Conservation (phyloP, 2,329 filamentous ascomycete species). For the Paraphoma chrysanthemicola region DNA sequence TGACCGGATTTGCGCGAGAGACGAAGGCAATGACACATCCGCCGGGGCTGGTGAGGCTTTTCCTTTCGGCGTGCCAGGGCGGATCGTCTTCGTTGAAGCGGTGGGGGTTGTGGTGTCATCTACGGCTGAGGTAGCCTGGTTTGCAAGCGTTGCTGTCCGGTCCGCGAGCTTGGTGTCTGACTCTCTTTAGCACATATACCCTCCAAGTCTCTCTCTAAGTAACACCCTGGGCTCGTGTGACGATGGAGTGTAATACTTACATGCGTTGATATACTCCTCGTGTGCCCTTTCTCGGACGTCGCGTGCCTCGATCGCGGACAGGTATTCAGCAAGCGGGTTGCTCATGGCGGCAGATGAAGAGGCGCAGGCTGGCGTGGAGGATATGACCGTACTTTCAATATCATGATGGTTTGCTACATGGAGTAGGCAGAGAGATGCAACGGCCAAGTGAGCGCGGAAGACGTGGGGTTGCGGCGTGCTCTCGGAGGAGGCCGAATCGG, state of each 20-base stretch:
- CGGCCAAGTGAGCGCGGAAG: constrained; percentile 13
- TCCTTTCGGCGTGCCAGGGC: constrained; percentile 28
- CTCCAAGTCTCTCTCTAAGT: neutral
- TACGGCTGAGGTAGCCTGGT: constrained; percentile 29
- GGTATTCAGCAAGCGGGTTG: constrained; percentile 83
- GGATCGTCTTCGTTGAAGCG: constrained; percentile 27
- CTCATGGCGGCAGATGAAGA: constrained; percentile 58
- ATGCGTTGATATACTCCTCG: constrained; percentile 76
- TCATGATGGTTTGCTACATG: constrained; percentile 32
- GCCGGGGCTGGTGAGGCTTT: constrained; percentile 21
- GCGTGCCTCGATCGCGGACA: constrained; percentile 73
- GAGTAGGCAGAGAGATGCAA: constrained; percentile 17
- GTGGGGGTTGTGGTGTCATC: constrained; percentile 25
- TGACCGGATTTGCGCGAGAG: constrained; percentile 50
- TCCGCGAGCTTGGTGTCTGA: constrained; percentile 57
- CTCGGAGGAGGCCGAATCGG: constrained; percentile 15
- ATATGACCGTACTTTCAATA: constrained; percentile 5
- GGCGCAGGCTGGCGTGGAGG: constrained; percentile 3
- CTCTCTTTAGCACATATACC: constrained; percentile 10
- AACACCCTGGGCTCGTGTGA: neutral
- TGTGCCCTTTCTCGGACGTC: constrained; percentile 73
- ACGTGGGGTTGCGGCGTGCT: constrained; percentile 17
- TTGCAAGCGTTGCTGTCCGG: constrained; percentile 46
- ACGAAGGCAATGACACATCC: constrained; percentile 19
- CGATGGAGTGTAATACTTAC: constrained; percentile 58